Base-by-base conservation (phyloP, 805 yeast genomes). In the Kodamaea kakaduensis region DNA sequence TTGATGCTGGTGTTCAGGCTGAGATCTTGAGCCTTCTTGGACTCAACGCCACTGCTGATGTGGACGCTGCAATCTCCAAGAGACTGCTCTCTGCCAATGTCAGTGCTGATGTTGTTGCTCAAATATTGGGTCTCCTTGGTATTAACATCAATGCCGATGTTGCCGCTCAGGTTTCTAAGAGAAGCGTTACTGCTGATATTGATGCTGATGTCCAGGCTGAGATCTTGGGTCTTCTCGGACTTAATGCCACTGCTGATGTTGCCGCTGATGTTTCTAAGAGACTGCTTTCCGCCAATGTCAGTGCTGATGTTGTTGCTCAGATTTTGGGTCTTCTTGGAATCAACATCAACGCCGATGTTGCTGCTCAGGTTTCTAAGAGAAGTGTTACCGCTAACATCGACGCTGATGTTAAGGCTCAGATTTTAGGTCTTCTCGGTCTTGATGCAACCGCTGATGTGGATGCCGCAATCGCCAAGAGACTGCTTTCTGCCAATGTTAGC, bases 101-200 rank as follows among this genome's bases (percentile, higher is more conserved):
- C 29, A 40, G 32, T 20, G 43, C 41, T 24, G 36, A 40, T 14
- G 43, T 39, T 37, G 39, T 42, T 20, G 38, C 47, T 10, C 42
- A 44, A 20, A 22, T 26, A 4, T n/a, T 12, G 5, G 27, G 23
- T 6, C 17, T 31, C n/a, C 25, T 34, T 9, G 42, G 40, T 25
- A 19, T 38, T 32, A 34, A 21, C 20, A 44, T 19, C 15, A 40
- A 38, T 9, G 49, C 43, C 22, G 42, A 42, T 36, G 40, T 30
- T 22, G 41, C 36, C 29, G 44, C 31, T 17, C 43, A 20, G 20
- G 41, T 33, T 25, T 29, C 30, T 32, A 31, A 31, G 34, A 31
- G 34, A 22, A 7, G 6, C 6, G 22, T 18, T 17, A n/a, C 16
- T 15, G 32, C 27, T 9, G 43, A 40, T n/a, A 25, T 41, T 22